Conservation (phyloP, 169 alveolate species). For the Plasmodium fragile region DNA sequence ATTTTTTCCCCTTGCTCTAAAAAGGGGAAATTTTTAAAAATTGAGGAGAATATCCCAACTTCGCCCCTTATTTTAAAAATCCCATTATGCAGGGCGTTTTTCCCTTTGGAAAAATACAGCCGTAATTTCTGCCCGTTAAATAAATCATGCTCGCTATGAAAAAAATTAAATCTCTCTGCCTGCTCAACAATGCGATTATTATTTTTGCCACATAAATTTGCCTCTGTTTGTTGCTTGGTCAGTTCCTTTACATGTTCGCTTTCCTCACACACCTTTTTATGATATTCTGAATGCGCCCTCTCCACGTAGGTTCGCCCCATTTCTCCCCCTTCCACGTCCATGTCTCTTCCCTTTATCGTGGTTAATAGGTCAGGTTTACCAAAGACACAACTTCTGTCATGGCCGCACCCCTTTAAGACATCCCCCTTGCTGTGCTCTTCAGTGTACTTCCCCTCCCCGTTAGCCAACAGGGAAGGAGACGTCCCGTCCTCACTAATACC, state of each 20-base stretch:
- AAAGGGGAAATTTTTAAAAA: slow-evolving; percentile 38
- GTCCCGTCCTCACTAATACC: background rate
- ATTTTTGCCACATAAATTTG: background rate
- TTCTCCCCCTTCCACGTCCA: background rate
- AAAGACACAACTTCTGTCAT: background rate
- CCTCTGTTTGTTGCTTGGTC: background rate
- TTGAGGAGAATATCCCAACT: slow-evolving; percentile 24
- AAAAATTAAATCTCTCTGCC: slow-evolving; percentile 12
- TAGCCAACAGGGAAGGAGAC: background rate
- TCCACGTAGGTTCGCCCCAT: background rate
- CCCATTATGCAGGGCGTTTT: slow-evolving; percentile 7
- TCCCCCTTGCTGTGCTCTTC: background rate
- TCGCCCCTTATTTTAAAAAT: slow-evolving; percentile 33
- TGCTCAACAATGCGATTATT: background rate
- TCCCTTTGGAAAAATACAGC: slow-evolving; percentile 34
- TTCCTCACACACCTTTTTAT: background rate
- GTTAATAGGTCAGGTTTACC: background rate
- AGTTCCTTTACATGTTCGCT: slow-evolving; percentile 12
- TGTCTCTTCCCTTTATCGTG: background rate
- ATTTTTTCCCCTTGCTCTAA: slow-evolving; percentile 8
- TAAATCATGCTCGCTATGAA: slow-evolving; percentile 49
- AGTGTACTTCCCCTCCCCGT: background rate
- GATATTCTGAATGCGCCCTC: background rate
- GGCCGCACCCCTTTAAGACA: background rate
- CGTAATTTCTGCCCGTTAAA: slow-evolving; percentile 7